Percentiles rank a stretch among this genome's conserved stretches.
Conservation (phyloP, 768 basidiomycete genomes). For the Pulveroboletus sp. region DNA sequence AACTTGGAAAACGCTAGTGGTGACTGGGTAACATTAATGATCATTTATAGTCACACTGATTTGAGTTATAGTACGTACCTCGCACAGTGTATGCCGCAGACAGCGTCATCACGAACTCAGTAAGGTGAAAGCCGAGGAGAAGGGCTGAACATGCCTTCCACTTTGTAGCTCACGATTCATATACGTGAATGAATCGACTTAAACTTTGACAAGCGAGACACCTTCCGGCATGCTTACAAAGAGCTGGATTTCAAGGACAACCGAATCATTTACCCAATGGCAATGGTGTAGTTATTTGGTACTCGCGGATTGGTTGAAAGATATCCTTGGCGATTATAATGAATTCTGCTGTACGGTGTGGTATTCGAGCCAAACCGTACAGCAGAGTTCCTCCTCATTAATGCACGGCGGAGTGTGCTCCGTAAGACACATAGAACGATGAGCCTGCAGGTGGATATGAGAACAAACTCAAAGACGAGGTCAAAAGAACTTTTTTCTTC, state of each 20-base stretch:
- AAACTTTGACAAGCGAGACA: neutral
- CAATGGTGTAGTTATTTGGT: too few species aligned
- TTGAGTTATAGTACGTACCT: neutral
- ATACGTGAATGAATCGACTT: neutral
- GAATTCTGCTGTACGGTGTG: too few species aligned
- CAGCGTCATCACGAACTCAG: neutral
- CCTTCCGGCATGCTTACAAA: neutral
- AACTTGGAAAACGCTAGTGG: slow-evolving; percentile 8
- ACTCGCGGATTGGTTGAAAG: too few species aligned
- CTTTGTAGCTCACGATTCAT: neutral
- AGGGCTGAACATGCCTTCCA: neutral
- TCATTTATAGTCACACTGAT: neutral
- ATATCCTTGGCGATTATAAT: neutral
- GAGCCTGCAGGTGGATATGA: too few species aligned
- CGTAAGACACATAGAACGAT: too few species aligned
- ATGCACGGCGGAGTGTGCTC: neutral
- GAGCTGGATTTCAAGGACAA: neutral
- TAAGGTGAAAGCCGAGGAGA: neutral
- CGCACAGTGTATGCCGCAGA: slow-evolving; percentile 4
- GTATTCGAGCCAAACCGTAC: too few species aligned
- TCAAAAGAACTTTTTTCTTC: too few species aligned
- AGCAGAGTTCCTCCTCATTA: too few species aligned
- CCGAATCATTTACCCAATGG: neutral
- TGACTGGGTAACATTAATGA: slow-evolving; percentile 4
- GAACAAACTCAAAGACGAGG: too few species aligned